Evolutionary conservation across 495 filamentous ascomycete species (phyloP).

Genomic region (Ramalina intermedia): DNA sequence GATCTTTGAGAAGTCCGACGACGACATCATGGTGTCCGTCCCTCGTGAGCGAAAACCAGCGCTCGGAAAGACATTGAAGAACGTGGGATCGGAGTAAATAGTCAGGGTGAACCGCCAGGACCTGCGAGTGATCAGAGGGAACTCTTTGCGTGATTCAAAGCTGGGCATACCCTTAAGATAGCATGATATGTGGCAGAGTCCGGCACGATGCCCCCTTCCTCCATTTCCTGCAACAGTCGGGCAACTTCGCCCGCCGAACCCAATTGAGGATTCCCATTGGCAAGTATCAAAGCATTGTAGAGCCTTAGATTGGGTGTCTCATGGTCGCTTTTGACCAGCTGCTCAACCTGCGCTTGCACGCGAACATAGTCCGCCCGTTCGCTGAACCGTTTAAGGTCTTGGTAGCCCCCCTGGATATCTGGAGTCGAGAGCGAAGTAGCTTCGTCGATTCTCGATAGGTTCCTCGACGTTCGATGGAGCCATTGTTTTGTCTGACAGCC

Average conservation of each 20-base stretch:
- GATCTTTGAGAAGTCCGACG: constrained; percentile 61
- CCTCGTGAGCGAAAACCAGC: constrained; percentile 52
- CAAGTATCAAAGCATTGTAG: constrained; percentile 58
- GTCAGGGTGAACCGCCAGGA: constrained; percentile 72
- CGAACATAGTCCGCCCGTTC: constrained; percentile 6
- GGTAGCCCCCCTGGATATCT: constrained; percentile 4
- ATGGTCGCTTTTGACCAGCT: constrained; percentile 43
- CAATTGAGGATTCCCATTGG: constrained; percentile 44
- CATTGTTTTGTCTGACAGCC: background rate
- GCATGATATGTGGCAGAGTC: constrained; percentile 56
- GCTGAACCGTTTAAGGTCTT: constrained; percentile 5
- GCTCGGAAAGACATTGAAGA: constrained; percentile 51
- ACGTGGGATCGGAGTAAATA: constrained; percentile 58
- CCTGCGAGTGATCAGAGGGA: constrained; percentile 28
- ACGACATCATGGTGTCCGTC: constrained; percentile 54
- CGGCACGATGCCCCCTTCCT: constrained; percentile 37
- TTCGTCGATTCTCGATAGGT: background rate
- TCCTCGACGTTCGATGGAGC: background rate
- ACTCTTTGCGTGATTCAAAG: background rate
- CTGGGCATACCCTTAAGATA: constrained; percentile 45
- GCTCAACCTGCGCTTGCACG: constrained; percentile 1
- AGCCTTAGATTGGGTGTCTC: constrained; percentile 50
- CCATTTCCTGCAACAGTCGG: constrained; percentile 56
- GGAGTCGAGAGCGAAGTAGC: background rate
- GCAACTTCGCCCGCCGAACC: constrained; percentile 50